Base-by-base conservation (phyloP, 1,139 yeast species). In the Saccharomyces uvarum region DNA sequence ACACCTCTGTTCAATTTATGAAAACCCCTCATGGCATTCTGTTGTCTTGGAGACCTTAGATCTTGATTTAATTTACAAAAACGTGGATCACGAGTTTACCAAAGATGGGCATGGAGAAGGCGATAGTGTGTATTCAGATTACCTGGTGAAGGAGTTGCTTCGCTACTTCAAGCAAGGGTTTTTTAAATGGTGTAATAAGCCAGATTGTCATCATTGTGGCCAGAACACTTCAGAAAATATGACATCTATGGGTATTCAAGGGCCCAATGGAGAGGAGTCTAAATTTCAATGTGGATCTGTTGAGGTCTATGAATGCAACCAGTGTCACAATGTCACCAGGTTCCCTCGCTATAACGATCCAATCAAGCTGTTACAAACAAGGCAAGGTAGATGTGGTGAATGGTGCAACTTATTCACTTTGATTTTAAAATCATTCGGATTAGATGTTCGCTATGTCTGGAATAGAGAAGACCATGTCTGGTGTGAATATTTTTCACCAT, bases 391-490 rank as follows among this genome's bases (percentile, higher is more conserved):
- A 49, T 91, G 99, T 71, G 99, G 99, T 2, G 99, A 91, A 69
- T 91, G 96, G 96, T 95, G 91, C 55, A 87, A 88, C 63, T 81
- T 95, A 59, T 90, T 91, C 66, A 77, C 88, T 53, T 73, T 89
- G 47, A 71, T 90, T 2, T 72, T 91, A 56, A 77, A 83, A 47
- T 83, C 96, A 0, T 71, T 90, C 42, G 89, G 86, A 1, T 72
- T 83, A 6, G 74, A 80, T 42, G 76, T 78, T 0, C 72, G 99
- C 54, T 90, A 86, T 66, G 76, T 90, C 1, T 88, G 95, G 95
- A 90, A 90, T 68, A 75, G 80, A 4, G 99, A 91, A 67, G 98
- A 91, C 66, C 99, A 91, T 68, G 97, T 88, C 0, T 91, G 98
- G 99, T 86, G 95, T 63, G 99, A 91, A 67, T 85, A 86, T 61